Evolutionary conservation across 2,329 filamentous ascomycete species (phyloP).

Genomic region (Ascochyta lentis): DNA sequence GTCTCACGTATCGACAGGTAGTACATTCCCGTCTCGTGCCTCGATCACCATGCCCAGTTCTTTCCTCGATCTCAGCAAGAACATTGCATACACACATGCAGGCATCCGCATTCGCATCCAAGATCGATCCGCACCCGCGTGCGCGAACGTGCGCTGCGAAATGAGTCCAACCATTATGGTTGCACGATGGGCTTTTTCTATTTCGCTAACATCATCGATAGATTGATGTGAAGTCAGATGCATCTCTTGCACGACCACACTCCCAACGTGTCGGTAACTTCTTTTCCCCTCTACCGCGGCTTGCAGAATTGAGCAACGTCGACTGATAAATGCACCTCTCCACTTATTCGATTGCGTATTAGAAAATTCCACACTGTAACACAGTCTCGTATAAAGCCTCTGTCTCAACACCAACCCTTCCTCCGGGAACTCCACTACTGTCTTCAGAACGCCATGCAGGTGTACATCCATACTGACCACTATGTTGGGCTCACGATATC

Average conservation of each 20-base stretch:
- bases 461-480: slow-evolving; percentile 11
- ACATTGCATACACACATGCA: slow-evolving; percentile 23
- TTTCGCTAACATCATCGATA: slow-evolving; percentile 6
- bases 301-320: neutral
- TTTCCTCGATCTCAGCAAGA: slow-evolving; percentile 18
- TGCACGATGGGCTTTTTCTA: slow-evolving; percentile 9
- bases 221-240: slow-evolving; percentile 7
- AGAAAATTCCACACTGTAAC: slow-evolving; percentile 4
- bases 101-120: slow-evolving; percentile 18
- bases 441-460: slow-evolving; percentile 23
- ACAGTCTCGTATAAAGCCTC: slow-evolving; percentile 13
- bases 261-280: neutral
- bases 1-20: slow-evolving; percentile 4
- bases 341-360: slow-evolving; percentile 10
- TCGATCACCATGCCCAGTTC: slow-evolving; percentile 6
- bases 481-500: slow-evolving; percentile 7
- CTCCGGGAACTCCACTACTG: slow-evolving; percentile 2
- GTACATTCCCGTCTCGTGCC: slow-evolving; percentile 5
- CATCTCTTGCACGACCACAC: slow-evolving; percentile 9
- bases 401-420: slow-evolving; percentile 13
- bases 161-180: slow-evolving; percentile 2
- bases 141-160: slow-evolving; percentile 20
- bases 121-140: slow-evolving; percentile 19
- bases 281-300: neutral
- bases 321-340: neutral